Evolutionary conservation across 176 grass and related monocot species (phyloP).

Genomic region (Luzula sylvatica): DNA sequence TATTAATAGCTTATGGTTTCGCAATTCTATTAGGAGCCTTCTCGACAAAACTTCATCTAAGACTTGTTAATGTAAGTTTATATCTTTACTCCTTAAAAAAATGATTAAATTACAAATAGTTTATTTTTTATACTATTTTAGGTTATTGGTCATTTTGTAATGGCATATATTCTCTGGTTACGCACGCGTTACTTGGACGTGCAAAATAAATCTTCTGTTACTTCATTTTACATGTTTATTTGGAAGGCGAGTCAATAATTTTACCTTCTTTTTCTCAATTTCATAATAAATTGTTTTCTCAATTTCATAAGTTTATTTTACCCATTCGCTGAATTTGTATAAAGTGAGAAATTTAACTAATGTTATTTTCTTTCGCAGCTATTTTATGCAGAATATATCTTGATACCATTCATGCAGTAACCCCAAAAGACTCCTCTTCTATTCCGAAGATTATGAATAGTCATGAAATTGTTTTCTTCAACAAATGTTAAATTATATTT

Average conservation of each 20-base stretch:
- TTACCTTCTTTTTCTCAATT: too few species aligned
- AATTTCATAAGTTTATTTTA: neutral
- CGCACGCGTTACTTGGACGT: slow-evolving; percentile 27
- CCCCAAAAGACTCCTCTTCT: too few species aligned
- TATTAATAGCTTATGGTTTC: slow-evolving; percentile 55
- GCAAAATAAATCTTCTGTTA: slow-evolving; percentile 29
- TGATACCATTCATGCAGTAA: slow-evolving; percentile 66
- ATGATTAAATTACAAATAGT: neutral
- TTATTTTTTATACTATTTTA: neutral
- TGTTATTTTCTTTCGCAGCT: slow-evolving; percentile 33
- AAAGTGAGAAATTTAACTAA: neutral
- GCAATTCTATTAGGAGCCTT: slow-evolving; percentile 56
- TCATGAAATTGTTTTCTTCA: too few species aligned
- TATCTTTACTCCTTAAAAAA: neutral
- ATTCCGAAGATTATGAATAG: too few species aligned
- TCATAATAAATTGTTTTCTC: neutral
- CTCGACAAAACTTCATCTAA: slow-evolving; percentile 30
- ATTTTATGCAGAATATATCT: slow-evolving; percentile 73
- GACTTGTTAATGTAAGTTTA: slow-evolving; percentile 37
- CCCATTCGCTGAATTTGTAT: neutral
- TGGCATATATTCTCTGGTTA: slow-evolving; percentile 41
- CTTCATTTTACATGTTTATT: slow-evolving; percentile 93
- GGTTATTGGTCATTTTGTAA: slow-evolving; percentile 52
- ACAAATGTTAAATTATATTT: too few species aligned
- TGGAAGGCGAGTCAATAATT: slow-evolving; percentile 59